Evolutionary conservation across 1,284 basidiomycete species (phyloP), one percentile per base, ranked within the genome.

Genomic region (Apiotrichum sp.): DNA sequence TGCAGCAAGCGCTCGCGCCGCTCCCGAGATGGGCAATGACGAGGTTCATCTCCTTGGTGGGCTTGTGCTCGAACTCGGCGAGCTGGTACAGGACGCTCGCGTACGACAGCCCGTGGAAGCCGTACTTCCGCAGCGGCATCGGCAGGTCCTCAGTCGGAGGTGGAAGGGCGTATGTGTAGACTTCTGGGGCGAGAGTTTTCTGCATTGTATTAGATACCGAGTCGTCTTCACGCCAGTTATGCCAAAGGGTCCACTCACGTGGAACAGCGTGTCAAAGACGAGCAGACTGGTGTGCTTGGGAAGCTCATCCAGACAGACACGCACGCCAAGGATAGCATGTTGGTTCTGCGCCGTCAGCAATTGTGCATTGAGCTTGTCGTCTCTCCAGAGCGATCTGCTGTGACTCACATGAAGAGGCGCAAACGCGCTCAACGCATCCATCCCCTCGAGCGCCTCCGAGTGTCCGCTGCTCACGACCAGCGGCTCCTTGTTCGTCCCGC

Each of bases 11-110:
- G n/a, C 85, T 88, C 2, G 88, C 89, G 14, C 90, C 90, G 11
- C 87, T 88, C 2, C 90, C 90, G 51, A 93, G 83, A 71, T 93
- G 90, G 42, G 89, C 79, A 3, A 88, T 80, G 59, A 93, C 88
- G 47, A 92, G 79, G 68, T 86, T 88, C 42, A 79, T 69, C 31
- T 79, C 58, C 1, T 69, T 81, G 63, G 56, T 75, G 46, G 65
- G 73, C 69, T 85, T 85, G 13, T 78, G 59, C 13, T 90, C 78
- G 67, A 83, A 78, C 3, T 75, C 58, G 0, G 86, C 79, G 31
- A 71, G 61, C 32, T 66, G 72, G 35, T 62, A 55, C 33, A 72
- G 51, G 51, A 73, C 70, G 9, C 69, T 70, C 9, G 68, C 68
- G 65, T 78, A 79, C 9, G 70, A 75, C 6, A 78, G 77, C 4